Evolutionary conservation across 2,329 filamentous ascomycete species (phyloP).

Genomic region (Sporothrix dimorphospora): DNA sequence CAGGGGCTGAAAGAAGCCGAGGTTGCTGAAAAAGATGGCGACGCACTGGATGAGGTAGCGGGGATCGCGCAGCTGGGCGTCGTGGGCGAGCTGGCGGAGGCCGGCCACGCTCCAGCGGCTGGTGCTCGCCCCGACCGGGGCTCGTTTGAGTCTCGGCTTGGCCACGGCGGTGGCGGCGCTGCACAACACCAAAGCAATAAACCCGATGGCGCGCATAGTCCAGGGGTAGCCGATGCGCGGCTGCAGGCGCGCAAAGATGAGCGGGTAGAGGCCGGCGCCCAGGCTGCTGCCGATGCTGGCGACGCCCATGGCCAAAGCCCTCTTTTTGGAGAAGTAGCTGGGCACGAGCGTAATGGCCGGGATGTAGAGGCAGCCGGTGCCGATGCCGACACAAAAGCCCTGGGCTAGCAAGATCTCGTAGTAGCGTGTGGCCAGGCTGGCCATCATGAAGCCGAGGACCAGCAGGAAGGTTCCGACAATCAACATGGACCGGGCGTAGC

Average conservation of each 20-base stretch:
- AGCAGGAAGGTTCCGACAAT: constrained; percentile 48
- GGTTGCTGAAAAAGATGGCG: constrained; percentile 29
- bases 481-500: constrained; percentile 44
- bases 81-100: constrained; percentile 18
- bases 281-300: constrained; percentile 62
- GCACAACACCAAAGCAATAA: constrained; percentile 26
- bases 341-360: constrained; percentile 58
- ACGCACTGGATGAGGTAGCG: constrained; percentile 29
- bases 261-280: constrained; percentile 47
- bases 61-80: neutral
- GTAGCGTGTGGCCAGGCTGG: constrained; percentile 48
- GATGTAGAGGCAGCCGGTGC: constrained; percentile 58
- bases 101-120: neutral
- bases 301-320: constrained; percentile 62
- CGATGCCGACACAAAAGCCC: constrained; percentile 60
- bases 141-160: neutral
- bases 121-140: neutral
- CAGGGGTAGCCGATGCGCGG: constrained; percentile 29
- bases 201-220: constrained; percentile 29
- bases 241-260: constrained; percentile 24
- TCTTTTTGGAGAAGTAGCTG: constrained; percentile 64
- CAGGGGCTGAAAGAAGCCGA: constrained; percentile 31
- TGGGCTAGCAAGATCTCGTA: constrained; percentile 57
- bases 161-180: neutral
- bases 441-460: constrained; percentile 50